phyloP scores from a whole-genome alignment of 225 moss, liverwort and hornwort species.

The Sphagnum tenellum region DNA sequence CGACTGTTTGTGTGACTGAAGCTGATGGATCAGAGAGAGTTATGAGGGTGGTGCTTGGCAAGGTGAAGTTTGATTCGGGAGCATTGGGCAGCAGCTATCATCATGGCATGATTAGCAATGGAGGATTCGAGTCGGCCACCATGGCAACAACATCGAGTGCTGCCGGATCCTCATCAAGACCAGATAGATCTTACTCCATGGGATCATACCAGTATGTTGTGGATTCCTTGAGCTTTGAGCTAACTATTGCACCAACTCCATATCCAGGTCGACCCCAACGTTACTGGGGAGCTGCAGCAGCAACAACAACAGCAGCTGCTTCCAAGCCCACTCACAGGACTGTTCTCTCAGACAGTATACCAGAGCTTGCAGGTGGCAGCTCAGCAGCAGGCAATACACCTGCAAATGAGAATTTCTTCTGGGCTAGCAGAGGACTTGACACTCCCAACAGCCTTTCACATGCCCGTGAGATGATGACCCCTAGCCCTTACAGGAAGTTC shows the following conservation, averaged over 20 bases:
- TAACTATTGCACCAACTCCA: conserved; percentile 35
- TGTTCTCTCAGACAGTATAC: conserved; percentile 31
- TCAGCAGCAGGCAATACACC: conserved; percentile 17
- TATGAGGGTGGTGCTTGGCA: conserved; percentile 38
- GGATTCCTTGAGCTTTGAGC: conserved; percentile 44
- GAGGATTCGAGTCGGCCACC: no score
- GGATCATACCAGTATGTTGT: conserved; percentile 76
- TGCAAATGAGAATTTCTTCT: conserved; percentile 33
- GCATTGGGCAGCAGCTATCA: not conserved
- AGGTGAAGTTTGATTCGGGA: conserved; percentile 18
- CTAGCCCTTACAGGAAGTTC: conserved; percentile 18
- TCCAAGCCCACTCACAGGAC: conserved; percentile 22
- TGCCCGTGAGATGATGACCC: conserved; percentile 31
- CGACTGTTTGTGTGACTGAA: conserved; percentile 23
- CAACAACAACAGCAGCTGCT: no score
- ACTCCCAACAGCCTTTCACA: conserved; percentile 28
- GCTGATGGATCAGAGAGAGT: conserved; percentile 39
- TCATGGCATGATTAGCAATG: no score
- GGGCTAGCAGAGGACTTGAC: conserved; percentile 38
- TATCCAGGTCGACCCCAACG: conserved; percentile 17
- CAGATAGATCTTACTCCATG: conserved; percentile 76
- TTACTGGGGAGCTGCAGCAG: not conserved
- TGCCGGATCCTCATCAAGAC: conserved; percentile 1
- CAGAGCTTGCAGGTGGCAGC: conserved; percentile 21
- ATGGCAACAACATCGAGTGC: conserved; percentile 3